Base-by-base conservation (phyloP, 441 rosid genomes). In the Bruguiera hainesii region DNA sequence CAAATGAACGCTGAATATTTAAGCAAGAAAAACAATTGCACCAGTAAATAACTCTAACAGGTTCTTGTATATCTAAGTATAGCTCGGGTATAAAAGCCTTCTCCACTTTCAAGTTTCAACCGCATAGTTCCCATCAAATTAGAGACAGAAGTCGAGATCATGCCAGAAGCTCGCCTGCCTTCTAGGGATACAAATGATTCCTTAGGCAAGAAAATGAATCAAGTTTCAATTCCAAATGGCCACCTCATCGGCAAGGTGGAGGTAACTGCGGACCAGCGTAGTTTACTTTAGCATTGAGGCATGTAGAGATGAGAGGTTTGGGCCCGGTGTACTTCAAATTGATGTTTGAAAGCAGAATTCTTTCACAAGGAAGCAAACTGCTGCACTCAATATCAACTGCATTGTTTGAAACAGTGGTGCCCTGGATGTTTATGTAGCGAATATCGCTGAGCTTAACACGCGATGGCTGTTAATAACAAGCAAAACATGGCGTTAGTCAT, bases 321-420 rank as follows among this genome's bases (percentile, higher is more conserved):
- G 19, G 5, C 4, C 89, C 88, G 2, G 13, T 56, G 65, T 77
- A 84, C 55, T 61, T 42, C 71, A 88, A 68, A 58, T 86, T 67
- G 61, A 88, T 70, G 73, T 79, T 76, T 33, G 71, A 56, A 21
- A 86, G 21, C 0, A 55, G 68, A 51, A 84, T 20, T 37, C 75
- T 65, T 37, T 70, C 63, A 75, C 91, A 88, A 9, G 91, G 94
- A 31, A 30, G 19, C 10, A 60, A 39, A 53, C 70, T 39, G 82
- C 94, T 88, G 79, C 94, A 88, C 10, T 51, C 46, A 6, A 86
- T 42, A 33, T 64, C 63, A 0, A 88, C 85, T 1, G 83, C 89
- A 1, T 71, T 76, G 28, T 75, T 66, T 3, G 89, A 71, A 1
- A 21, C 2, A 49, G 94, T 56, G 3, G 91, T 86, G 46, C 94